Conservation (phyloP, 2,329 filamentous ascomycete species). For the Pseudogymnoascus pannorum region DNA sequence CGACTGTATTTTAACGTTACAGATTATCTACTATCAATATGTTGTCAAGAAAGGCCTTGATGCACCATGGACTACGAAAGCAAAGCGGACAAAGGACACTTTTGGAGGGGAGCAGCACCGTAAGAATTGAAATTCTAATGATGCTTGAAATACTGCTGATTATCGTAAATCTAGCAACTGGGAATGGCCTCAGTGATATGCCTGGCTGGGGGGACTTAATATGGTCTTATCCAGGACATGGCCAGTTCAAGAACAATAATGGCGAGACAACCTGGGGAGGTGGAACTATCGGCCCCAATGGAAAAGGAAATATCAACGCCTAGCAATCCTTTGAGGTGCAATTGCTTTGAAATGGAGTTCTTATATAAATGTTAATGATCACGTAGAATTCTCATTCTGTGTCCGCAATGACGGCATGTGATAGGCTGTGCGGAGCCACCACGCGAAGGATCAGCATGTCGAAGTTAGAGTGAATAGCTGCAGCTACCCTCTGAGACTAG, state of each 20-base stretch:
- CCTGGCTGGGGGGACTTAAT: slow-evolving; percentile 30
- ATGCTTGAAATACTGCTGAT: neutral
- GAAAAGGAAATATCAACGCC: slow-evolving; percentile 12
- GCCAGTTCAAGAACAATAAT: slow-evolving; percentile 18
- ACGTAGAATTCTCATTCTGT: too few relatives aligned
- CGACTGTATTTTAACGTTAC: slow-evolving; percentile 10
- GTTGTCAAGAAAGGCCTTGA: slow-evolving; percentile 21
- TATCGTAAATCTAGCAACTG: too few relatives aligned
- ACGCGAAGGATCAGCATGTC: too few relatives aligned
- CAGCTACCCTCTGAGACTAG: too few relatives aligned
- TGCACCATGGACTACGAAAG: slow-evolving; percentile 19
- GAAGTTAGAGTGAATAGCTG: too few relatives aligned
- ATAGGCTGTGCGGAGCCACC: too few relatives aligned
- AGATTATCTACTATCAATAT: slow-evolving; percentile 31
- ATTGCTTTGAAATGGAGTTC: too few relatives aligned
- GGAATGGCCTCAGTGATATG: slow-evolving; percentile 15
- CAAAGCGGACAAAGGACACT: slow-evolving; percentile 15
- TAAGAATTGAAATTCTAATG: too few relatives aligned
- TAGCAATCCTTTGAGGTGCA: too few relatives aligned
- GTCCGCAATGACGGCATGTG: too few relatives aligned
- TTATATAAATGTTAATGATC: too few relatives aligned
- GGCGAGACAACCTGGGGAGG: slow-evolving; percentile 21
- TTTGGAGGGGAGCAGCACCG: slow-evolving; percentile 12
- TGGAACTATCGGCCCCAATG: slow-evolving; percentile 18
- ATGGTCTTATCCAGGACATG: slow-evolving; percentile 21